Percentiles rank a stretch among this genome's conserved stretches.
These are phyloP conservation scores for Madurella mycetomatis DNA, from an alignment of 2,329 filamentous ascomycete genomes.

Conservation along the genomic window DNA sequence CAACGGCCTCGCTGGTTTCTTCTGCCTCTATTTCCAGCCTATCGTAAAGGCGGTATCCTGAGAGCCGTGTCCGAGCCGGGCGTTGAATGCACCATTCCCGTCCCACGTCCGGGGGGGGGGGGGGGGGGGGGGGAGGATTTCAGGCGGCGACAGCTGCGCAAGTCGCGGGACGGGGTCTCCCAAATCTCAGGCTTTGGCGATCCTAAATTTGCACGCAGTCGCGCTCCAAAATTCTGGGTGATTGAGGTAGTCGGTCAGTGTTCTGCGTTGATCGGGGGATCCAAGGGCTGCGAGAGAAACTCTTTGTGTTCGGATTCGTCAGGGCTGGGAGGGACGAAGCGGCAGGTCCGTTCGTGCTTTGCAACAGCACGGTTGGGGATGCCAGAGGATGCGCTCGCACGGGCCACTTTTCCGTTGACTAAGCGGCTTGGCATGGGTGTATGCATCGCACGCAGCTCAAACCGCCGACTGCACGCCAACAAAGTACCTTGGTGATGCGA, in stretches of 20 bases:
- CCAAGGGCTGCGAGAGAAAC: neutral
- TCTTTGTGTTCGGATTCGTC: neutral
- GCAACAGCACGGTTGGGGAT: conserved; percentile 8
- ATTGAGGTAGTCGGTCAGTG: neutral
- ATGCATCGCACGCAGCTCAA: neutral
- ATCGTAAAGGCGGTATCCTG: conserved; percentile 18
- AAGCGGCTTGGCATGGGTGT: conserved; percentile 11
- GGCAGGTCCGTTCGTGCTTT: conserved; percentile 13
- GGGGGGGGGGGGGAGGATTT: neutral
- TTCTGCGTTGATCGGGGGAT: neutral
- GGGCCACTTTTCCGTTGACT: conserved; percentile 7
- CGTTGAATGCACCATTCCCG: conserved; percentile 20
- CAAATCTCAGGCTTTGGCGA: neutral
- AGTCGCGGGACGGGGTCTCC: conserved; percentile 2
- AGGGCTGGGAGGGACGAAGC: conserved; percentile 1
- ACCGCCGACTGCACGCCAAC: neutral
- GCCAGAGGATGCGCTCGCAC: conserved; percentile 10
- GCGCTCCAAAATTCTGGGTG: neutral
- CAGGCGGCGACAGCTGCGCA: conserved; percentile 1
- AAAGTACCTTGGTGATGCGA: neutral
- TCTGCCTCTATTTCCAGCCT: conserved; percentile 12
- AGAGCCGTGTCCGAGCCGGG: conserved; percentile 13
- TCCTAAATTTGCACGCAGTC: neutral
- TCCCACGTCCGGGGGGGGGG: conserved; percentile 3
- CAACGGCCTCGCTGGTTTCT: conserved; percentile 11